Evolutionary conservation across 2,329 filamentous ascomycete genomes (phyloP).

Genomic region (Aspergillus hortae): DNA sequence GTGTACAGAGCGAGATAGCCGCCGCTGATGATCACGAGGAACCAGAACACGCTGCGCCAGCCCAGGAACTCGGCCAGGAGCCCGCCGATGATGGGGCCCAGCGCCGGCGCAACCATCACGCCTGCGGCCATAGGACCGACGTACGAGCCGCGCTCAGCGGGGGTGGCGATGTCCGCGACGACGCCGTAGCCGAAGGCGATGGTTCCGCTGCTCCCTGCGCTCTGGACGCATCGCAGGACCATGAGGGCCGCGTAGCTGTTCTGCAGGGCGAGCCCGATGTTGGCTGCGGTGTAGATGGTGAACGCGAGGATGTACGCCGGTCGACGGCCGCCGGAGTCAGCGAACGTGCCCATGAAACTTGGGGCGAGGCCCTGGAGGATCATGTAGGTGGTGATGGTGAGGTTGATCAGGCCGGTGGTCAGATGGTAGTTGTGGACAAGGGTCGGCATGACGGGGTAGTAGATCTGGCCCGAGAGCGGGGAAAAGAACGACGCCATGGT

Average conservation of each 20-base stretch:
- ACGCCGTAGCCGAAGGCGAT: slow-evolving; percentile 69
- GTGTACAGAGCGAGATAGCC: no score
- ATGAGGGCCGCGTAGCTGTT: slow-evolving; percentile 32
- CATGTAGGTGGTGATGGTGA: slow-evolving; percentile 1
- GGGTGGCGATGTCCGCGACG: slow-evolving; percentile 67
- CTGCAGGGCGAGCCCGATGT: slow-evolving; percentile 37
- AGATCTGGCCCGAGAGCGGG: no score
- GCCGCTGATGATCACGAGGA: no score
- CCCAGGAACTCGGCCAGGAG: no score
- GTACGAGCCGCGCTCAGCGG: slow-evolving; percentile 67
- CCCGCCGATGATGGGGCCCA: no score
- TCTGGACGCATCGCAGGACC: slow-evolving; percentile 35
- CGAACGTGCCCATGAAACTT: slow-evolving; percentile 59
- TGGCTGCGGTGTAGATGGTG: slow-evolving; percentile 36
- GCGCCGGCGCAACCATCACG: no score
- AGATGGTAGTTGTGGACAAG: no score
- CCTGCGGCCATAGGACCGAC: slow-evolving; percentile 44
- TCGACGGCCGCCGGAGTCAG: slow-evolving; percentile 58
- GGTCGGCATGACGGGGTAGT: no score
- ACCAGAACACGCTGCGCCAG: no score
- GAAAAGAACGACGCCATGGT: no score
- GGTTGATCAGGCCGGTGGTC: no score
- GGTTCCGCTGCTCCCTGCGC: slow-evolving; percentile 59
- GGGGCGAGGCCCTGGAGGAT: slow-evolving; percentile 62
- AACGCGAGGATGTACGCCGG: slow-evolving; percentile 60